Evolutionary conservation across 163 green algal genomes (phyloP).

Genomic region (Coccomyxa subellipsoidea): DNA sequence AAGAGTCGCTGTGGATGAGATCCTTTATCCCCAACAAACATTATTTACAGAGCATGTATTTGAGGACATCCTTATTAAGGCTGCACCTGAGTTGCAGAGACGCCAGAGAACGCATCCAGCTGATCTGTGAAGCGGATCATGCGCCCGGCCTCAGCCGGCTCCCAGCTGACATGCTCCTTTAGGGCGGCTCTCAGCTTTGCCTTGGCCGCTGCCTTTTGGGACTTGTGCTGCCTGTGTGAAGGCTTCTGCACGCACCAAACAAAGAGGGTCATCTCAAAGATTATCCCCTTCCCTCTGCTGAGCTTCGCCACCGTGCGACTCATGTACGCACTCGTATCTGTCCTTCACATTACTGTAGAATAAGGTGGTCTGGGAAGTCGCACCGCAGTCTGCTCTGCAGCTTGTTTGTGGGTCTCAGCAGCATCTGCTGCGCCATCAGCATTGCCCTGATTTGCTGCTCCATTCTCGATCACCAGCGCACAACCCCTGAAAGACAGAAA

Average conservation of each 20-base stretch:
- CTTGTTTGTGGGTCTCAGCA: background rate
- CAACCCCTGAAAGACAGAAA: slow-evolving; percentile 13
- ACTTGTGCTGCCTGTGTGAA: background rate
- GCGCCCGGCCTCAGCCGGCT: slow-evolving; percentile 3
- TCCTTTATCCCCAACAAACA: background rate
- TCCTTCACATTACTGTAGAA: too few relatives aligned
- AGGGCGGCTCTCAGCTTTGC: background rate
- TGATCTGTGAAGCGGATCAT: slow-evolving; percentile 21
- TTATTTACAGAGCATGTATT: background rate
- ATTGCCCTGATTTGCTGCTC: background rate
- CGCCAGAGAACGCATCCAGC: background rate
- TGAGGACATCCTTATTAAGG: background rate
- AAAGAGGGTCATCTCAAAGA: background rate
- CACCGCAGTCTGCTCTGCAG: background rate
- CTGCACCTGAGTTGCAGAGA: background rate
- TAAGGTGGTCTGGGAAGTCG: too few relatives aligned
- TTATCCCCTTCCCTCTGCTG: too few relatives aligned
- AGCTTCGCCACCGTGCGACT: too few relatives aligned
- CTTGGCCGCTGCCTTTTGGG: background rate
- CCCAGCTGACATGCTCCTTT: slow-evolving; percentile 17
- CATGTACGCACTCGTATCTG: too few relatives aligned
- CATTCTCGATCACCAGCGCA: slow-evolving; percentile 9
- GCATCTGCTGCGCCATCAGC: background rate
- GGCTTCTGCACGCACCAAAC: background rate
- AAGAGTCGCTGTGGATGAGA: background rate